Percentiles rank a stretch among this genome's conserved stretches.
These are phyloP conservation scores for Durio zibethinus DNA, from an alignment of 345 rosid species.

Conservation along the genomic window DNA sequence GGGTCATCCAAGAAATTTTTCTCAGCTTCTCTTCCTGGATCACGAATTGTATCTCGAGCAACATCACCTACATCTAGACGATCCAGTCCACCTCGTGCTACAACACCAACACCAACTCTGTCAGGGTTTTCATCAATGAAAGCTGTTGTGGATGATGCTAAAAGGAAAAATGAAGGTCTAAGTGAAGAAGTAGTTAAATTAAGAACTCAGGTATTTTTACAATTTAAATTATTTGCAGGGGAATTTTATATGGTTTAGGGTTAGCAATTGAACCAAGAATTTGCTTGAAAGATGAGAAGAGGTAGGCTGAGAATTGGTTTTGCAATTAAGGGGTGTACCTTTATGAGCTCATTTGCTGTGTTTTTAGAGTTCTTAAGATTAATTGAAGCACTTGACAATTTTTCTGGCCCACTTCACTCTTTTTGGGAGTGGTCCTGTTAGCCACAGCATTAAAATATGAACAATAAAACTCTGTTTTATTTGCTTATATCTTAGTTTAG, in stretches of 20 bases:
- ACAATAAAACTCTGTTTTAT: not conserved
- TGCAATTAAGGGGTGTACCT: not conserved
- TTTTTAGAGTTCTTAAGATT: not conserved
- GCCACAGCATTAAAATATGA: not conserved
- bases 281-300: not conserved
- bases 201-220: constrained; percentile 55
- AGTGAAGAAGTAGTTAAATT: constrained; percentile 59
- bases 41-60: constrained; percentile 77
- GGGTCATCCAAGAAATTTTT: constrained; percentile 70
- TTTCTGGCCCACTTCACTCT: not conserved
- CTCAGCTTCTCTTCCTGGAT: constrained; percentile 80
- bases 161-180: constrained; percentile 49
- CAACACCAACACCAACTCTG: constrained; percentile 61
- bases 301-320: not conserved
- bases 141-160: constrained; percentile 48
- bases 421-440: not conserved
- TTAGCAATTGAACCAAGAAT: not conserved
- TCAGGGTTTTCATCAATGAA: constrained; percentile 53
- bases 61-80: constrained; percentile 81
- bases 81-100: constrained; percentile 69
- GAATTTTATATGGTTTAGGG: not conserved
- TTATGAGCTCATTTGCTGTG: not conserved
- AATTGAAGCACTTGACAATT: not conserved
- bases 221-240: not conserved
- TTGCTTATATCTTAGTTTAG: not conserved